Conservation (phyloP, 176 grass and related monocot species). For the Zoysia pacifica region DNA sequence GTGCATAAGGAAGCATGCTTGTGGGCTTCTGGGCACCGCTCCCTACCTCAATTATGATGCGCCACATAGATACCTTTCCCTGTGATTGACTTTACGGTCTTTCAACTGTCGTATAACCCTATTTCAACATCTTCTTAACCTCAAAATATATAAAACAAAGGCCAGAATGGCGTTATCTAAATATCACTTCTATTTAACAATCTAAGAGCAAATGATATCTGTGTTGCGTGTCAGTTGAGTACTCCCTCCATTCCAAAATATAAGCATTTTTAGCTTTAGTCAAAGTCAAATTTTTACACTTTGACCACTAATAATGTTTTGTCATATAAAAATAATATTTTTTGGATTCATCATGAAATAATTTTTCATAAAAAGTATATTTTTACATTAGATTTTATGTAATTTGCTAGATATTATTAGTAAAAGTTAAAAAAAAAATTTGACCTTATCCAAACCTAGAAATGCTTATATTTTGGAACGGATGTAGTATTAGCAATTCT, state of each 20-base stretch:
- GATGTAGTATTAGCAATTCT: neutral
- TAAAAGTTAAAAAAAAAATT: too few relatives aligned
- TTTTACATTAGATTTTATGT: too few relatives aligned
- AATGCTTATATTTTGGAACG: too few relatives aligned
- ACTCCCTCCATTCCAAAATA: too few relatives aligned
- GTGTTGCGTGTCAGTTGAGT: neutral
- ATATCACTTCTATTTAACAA: conserved; percentile 28
- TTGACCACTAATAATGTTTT: too few relatives aligned
- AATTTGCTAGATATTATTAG: too few relatives aligned
- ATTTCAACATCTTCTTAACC: conserved; percentile 15
- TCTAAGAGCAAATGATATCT: neutral
- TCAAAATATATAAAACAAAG: conserved; percentile 18
- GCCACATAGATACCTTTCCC: conserved; percentile 30
- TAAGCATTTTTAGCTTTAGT: too few relatives aligned
- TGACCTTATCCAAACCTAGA: too few relatives aligned
- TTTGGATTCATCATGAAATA: too few relatives aligned
- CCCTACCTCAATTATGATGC: conserved; percentile 41
- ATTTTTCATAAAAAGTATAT: too few relatives aligned
- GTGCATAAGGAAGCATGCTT: conserved; percentile 30
- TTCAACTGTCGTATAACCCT: conserved; percentile 31
- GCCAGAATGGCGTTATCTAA: neutral
- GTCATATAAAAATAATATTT: too few relatives aligned
- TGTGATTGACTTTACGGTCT: conserved; percentile 39
- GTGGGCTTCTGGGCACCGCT: conserved; percentile 9
- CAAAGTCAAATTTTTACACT: too few relatives aligned